Conservation (phyloP, 208 protist genomes). For the Wallacemonas sp. region DNA sequence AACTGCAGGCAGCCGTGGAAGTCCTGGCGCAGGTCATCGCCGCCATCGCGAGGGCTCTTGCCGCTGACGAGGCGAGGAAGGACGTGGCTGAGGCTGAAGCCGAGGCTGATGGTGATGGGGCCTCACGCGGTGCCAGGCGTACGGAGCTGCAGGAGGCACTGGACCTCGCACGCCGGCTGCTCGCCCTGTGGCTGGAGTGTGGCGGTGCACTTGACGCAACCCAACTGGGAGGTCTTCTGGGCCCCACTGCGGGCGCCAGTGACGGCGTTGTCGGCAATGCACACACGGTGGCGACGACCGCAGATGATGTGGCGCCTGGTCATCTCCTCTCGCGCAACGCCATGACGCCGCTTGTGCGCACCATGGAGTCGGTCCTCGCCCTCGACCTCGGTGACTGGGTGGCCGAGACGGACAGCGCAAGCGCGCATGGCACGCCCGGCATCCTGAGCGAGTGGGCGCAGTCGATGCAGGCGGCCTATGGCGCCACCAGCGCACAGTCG, state of each 20-base stretch:
- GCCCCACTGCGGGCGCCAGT: no score
- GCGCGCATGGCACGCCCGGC: not conserved
- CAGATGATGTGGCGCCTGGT: not conserved
- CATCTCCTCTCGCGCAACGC: not conserved
- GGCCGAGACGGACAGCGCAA: not conserved
- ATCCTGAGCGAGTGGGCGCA: not conserved
- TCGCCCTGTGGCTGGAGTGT: slow-evolving; percentile 7
- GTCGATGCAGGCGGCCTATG: no score
- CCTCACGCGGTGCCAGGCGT: not conserved
- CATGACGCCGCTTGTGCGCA: slow-evolving; percentile 1
- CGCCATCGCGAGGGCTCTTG: slow-evolving; percentile 4
- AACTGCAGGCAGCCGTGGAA: slow-evolving; percentile 11
- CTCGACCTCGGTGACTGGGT: not conserved
- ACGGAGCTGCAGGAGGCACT: slow-evolving; percentile 14
- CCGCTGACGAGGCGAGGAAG: not conserved
- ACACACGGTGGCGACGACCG: not conserved
- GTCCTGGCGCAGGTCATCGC: slow-evolving; percentile 22
- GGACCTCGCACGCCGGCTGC: slow-evolving; percentile 13
- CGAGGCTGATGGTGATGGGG: no score
- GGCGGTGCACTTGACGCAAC: not conserved
- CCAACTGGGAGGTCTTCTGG: no score
- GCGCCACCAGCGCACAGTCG: no score
- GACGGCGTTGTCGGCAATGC: no score
- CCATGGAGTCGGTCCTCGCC: not conserved
- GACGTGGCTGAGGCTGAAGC: not conserved